Evolutionary conservation across 108 stramenopile genomes (phyloP), one percentile per base, ranked within the genome.

Genomic region (Phaeodactylum tricornutum): DNA sequence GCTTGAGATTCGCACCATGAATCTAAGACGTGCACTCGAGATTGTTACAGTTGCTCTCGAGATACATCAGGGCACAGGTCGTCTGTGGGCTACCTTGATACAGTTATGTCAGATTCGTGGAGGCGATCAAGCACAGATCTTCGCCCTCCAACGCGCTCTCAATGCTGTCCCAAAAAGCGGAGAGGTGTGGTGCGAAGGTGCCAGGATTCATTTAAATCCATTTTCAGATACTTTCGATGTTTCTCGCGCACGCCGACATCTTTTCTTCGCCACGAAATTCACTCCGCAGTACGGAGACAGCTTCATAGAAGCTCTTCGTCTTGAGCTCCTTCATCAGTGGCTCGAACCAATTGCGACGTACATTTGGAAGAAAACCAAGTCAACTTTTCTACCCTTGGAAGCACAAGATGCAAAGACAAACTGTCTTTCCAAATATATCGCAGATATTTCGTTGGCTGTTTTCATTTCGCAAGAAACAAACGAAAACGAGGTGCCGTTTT

Each of bases 131-230:
- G 67, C 69, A 32, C 93, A 94, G 60, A 64, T 74, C 29, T 47
- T 64, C 4, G 66, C 81, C 1, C 62, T 96, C 26, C 77, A 74
- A 47, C 63, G 55, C 42, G 94, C 97, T 5, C 58, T 96, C 39
- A 76, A 79, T 57, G 87, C 88, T 29, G 95, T 96, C 17, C 97
- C 95, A 12, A 98, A 98, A 62, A 92, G 89, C 39, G 95, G 97
- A 9, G 97, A 98, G 53, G 97, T 98, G 1, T 96, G 97, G 97
- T 95, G 95, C 55, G 97, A 98, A 69, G 94, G 87, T 16, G 84
- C 78, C 34, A 60, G 88, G 39, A 79, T 90, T 35, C 73, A 77
- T 44, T 55, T 85, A 29, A 90, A 90, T 56, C 88, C 88, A 12
- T 83, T 90, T 30, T 90, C 81, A 20, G 65, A 57, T 2, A 70